These are phyloP conservation scores for Fusarium mundagurra DNA, from an alignment of 2,329 filamentous ascomycete genomes.

Conservation along the genomic window DNA sequence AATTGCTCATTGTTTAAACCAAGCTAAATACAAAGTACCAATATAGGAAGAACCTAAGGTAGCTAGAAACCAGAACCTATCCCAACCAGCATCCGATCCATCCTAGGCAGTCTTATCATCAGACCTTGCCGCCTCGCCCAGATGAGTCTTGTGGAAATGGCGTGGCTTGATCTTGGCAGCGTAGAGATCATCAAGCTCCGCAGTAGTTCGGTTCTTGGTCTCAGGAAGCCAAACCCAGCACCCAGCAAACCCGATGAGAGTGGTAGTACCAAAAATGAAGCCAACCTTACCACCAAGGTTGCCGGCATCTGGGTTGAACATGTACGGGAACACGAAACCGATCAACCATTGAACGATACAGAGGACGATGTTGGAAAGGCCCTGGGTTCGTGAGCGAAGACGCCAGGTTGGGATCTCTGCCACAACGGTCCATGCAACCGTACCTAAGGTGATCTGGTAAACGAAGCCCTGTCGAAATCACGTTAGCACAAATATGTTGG, in stretches of 20 bases:
- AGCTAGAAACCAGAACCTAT: not conserved
- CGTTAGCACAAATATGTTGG: not conserved
- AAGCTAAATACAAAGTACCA: not conserved
- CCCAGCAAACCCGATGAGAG: not conserved
- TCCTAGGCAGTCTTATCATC: not conserved
- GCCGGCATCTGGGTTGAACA: constrained; percentile 15
- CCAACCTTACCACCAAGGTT: constrained; percentile 12
- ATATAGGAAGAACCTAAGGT: fast-evolving
- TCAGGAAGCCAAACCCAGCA: not conserved
- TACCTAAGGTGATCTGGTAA: constrained; percentile 53
- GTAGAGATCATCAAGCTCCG: not conserved
- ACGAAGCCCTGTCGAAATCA: constrained; percentile 33
- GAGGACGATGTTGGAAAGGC: not conserved
- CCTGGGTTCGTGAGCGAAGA: not conserved
- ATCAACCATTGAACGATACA: not conserved
- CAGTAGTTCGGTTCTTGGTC: not conserved
- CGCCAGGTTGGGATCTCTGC: constrained; percentile 2
- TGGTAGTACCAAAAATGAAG: constrained; percentile 5
- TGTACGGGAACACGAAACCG: constrained; percentile 9
- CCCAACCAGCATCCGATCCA: not conserved
- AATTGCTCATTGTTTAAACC: not conserved
- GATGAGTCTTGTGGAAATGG: not conserved
- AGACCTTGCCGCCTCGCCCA: not conserved
- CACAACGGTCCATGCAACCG: not conserved
- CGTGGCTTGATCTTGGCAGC: not conserved